Percentiles rank a stretch among this genome's conserved stretches.
phyloP scores from a whole-genome alignment of 176 grass and related monocot genomes.

The Saccharum spontaneum region DNA sequence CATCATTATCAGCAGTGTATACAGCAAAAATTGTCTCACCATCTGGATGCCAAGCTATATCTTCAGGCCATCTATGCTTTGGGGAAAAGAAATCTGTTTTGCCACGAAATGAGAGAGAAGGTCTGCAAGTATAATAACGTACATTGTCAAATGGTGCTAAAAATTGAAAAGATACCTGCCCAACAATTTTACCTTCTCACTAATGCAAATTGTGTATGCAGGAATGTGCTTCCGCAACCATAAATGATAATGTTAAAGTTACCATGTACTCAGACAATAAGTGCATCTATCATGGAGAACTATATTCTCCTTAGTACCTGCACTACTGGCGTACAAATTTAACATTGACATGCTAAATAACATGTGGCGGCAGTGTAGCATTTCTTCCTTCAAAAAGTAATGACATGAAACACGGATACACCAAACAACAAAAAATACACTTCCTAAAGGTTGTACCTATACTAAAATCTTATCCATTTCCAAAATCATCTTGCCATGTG shows the following conservation, averaged over 20 bases:
- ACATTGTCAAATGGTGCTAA: conserved; percentile 25
- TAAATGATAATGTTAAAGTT: conserved; percentile 1
- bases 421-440: neutral
- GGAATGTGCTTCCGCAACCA: neutral
- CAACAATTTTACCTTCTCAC: neutral
- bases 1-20: conserved; percentile 84
- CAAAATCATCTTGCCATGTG: neutral
- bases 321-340: neutral
- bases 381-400: neutral
- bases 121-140: conserved; percentile 55
- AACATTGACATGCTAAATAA: neutral
- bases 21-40: conserved; percentile 82
- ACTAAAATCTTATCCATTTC: conserved; percentile 12
- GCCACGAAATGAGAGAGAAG: conserved; percentile 63
- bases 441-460: neutral
- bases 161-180: neutral
- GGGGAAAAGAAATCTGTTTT: conserved; percentile 81
- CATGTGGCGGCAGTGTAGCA: neutral
- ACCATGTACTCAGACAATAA: neutral
- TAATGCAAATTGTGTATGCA: neutral
- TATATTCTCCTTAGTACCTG: conserved; percentile 1
- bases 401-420: neutral
- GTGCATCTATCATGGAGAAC: neutral
- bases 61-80: conserved; percentile 97
- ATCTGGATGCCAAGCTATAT: conserved; percentile 90